These are phyloP conservation scores for Peterozyma xylosa DNA, from an alignment of 805 yeast species.

Conservation along the genomic window DNA sequence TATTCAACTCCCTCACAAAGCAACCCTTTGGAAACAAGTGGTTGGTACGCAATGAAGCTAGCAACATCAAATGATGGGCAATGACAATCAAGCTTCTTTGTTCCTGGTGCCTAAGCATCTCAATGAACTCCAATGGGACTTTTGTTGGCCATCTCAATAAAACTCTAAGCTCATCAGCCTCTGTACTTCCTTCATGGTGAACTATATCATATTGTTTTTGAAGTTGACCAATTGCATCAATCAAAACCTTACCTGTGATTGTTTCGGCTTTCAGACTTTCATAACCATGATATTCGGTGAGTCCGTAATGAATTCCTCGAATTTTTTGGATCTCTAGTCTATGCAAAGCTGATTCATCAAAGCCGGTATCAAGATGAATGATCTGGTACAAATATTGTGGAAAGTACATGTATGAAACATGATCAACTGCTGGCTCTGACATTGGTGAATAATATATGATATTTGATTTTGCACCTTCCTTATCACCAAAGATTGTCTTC, in stretches of 20 bases:
- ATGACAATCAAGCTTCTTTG: conserved; percentile 2
- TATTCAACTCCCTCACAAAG: not conserved
- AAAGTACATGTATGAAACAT: not conserved
- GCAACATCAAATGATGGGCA: conserved; percentile 5
- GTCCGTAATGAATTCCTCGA: not conserved
- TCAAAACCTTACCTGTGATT: not conserved
- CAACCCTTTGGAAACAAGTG: not conserved
- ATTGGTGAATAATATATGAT: too few species aligned
- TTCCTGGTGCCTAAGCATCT: not conserved
- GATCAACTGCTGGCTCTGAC: too few species aligned
- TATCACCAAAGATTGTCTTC: too few species aligned
- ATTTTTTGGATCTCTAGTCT: not conserved
- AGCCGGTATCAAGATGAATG: not conserved
- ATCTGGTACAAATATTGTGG: conserved; percentile 1
- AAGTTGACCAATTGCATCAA: conserved; percentile 15
- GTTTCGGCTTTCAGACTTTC: not conserved
- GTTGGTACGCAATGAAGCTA: not conserved
- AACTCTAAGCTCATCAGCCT: not conserved
- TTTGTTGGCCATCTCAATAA: conserved; percentile 6
- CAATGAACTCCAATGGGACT: not conserved
- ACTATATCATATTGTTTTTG: conserved; percentile 17
- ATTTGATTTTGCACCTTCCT: too few species aligned
- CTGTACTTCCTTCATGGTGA: conserved; percentile 9
- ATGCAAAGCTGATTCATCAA: not conserved
- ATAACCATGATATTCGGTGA: not conserved